Base-by-base conservation (phyloP, 2,329 filamentous ascomycete genomes). In the Hypoxylon sp. region DNA sequence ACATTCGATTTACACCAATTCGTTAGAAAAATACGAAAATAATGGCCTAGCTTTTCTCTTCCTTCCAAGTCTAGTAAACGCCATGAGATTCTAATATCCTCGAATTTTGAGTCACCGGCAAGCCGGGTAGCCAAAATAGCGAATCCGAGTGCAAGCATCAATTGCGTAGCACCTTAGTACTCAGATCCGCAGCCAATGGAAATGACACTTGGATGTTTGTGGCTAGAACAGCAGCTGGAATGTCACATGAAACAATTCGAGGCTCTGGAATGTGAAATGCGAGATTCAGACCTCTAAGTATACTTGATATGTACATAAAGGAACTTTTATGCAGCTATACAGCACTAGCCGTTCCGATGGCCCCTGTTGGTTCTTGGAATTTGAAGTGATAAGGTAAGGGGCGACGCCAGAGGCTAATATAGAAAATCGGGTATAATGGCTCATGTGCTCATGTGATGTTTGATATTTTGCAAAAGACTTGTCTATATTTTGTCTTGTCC, bases 401-500 rank as follows among this genome's bases (percentile, higher is more conserved):
- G 4, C 7, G 24, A 26, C 24, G 7, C 7, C 24, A 4, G 7
- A 26, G 24, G 7, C 7, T 26, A 26, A 26, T 26, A 7, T 26
- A 4, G 7, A 26, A 4, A 26, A 26, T 26, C 4, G 24, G 24
- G n/a, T 1, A 4, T n/a, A n/a, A n/a, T 37, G 13, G 32, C 4
- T 37, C 4, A 37, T n/a, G 15, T 5, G n/a, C 15, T n/a, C 32
- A 37, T 37, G 15, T 37, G 1, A 13, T n/a, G 24, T 37, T n/a
- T 4, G 3, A 2, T 5, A 37, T 24, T 46, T 24, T 22, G 20
- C 43, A 22, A 46, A 15, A 26, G 20, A 24, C 7, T 13, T 20
- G 20, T 59, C 53, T 54, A 50, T 50, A 55, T 59, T 46, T 43
- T 48, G 59, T 51, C 44, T 34, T 62, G 48, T 28, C 49, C n/a